These are phyloP conservation scores for Balamuthia mandrillaris DNA, from an alignment of 208 protist genomes.

Conservation along the genomic window DNA sequence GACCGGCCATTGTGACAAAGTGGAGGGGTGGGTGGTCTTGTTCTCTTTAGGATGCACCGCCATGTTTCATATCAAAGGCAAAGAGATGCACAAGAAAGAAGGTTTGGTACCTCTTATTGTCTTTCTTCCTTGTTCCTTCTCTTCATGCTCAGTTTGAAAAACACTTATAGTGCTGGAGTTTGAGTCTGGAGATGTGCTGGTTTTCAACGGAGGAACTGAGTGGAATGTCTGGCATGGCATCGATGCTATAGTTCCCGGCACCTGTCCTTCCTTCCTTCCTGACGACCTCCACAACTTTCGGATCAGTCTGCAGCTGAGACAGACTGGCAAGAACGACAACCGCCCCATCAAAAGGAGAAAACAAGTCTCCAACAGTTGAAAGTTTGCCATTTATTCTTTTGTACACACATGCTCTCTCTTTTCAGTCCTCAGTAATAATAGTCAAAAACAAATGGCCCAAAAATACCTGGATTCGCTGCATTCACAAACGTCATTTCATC, in stretches of 20 bases:
- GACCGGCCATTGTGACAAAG: neutral
- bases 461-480: neutral
- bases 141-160: neutral
- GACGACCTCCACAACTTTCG: neutral
- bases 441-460: neutral
- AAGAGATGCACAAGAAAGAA: neutral
- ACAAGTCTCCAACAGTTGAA: too few relatives aligned
- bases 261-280: neutral
- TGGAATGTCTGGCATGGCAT: slow-evolving; percentile 1
- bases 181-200: neutral
- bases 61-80: neutral
- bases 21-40: neutral
- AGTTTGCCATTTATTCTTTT: too few relatives aligned
- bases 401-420: too few relatives aligned
- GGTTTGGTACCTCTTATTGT: neutral
- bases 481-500: neutral
- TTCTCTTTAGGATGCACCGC: neutral
- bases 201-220: slow-evolving; percentile 1
- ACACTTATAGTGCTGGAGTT: neutral
- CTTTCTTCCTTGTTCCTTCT: neutral
- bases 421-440: slow-evolving; percentile 5
- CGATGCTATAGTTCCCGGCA: neutral
- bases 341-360: too few relatives aligned
- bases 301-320: neutral
- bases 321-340: neutral